Evolutionary conservation across 2,329 filamentous ascomycete genomes (phyloP), one percentile per base, ranked within the genome.

Genomic region (Curvularia lunata): DNA sequence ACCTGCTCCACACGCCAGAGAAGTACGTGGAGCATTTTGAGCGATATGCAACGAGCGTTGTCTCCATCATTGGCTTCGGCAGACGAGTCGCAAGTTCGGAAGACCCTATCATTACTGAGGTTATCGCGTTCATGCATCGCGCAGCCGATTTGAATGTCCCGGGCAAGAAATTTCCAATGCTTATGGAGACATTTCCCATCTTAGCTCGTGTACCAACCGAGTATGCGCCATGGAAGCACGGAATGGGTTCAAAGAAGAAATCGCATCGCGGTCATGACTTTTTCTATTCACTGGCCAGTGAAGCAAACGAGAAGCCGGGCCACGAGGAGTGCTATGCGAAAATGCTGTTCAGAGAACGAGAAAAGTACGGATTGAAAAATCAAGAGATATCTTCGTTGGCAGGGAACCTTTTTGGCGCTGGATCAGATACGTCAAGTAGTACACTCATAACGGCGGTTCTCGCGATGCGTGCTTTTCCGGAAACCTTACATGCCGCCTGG

Each of bases 101-200:
- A 16, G 84, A 87, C 62, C 84, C 84, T 4, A 85, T 85, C 65
- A 83, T 86, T 58, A 84, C 84, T 3, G 84, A 86, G 66, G 85
- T 84, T n/a, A 83, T 86, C 56, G 81, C 83, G 0, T 75, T 84
- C 30, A 83, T 86, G 80, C 82, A 87, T 56, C 78, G 84, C 52
- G 84, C 84, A 0, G 84, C 84, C 2, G 83, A 85, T 54, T 73
- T 86, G 4, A 77, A 78, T 25, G 76, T 78, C 1, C 75, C 74
- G 1, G 86, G 77, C 18, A 84, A 84, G 67, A 80, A 73, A 0
- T 86, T 86, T 58, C 84, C 85, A 3, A 85, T 85, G 81, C 70
- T 86, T 27, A 79, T 85, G 73, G 84, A 85, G 68, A 85, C 83
- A 0, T 85, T 85, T 68, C 81, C 80, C 42, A 71, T 84, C 2